Evolutionary conservation across 2,329 filamentous ascomycete genomes (phyloP).

Genomic region (Acarospora socialis): DNA sequence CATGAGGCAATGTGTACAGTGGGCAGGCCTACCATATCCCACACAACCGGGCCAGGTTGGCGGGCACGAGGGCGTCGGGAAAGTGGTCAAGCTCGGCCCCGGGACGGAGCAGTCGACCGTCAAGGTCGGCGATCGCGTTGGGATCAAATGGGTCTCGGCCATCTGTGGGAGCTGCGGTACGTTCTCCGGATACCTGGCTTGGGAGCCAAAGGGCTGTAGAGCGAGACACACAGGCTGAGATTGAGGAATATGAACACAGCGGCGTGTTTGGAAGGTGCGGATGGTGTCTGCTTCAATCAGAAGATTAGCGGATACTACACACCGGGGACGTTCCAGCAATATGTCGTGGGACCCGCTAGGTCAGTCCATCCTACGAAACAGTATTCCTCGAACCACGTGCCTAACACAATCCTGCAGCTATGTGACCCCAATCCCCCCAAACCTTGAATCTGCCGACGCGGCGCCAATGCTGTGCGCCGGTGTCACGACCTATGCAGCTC

Average conservation of each 20-base stretch:
- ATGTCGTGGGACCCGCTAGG: constrained; percentile 46
- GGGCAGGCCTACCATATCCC: constrained; percentile 42
- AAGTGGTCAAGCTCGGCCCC: constrained; percentile 50
- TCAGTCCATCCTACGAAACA: neutral
- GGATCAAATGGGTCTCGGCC: constrained; percentile 52
- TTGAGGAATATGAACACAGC: constrained; percentile 12
- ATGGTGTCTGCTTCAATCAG: constrained; percentile 40
- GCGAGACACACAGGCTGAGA: too few relatives aligned
- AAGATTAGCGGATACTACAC: constrained; percentile 53
- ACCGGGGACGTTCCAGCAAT: constrained; percentile 56
- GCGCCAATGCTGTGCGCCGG: constrained; percentile 56
- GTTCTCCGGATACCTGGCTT: constrained; percentile 10
- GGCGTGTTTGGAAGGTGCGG: constrained; percentile 40
- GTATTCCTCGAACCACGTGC: too few relatives aligned
- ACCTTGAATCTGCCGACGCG: constrained; percentile 43
- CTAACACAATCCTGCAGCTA: too few relatives aligned
- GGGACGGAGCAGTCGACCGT: constrained; percentile 41
- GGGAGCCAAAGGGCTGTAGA: too few relatives aligned
- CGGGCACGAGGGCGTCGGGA: constrained; percentile 55
- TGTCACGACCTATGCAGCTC: constrained; percentile 51
- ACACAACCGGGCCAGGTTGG: constrained; percentile 50
- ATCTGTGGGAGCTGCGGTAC: constrained; percentile 41
- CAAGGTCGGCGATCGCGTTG: constrained; percentile 53
- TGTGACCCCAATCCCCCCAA: constrained; percentile 54
- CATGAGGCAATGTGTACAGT: too few relatives aligned